These are phyloP conservation scores for Trametes hirsuta DNA, from an alignment of 1,284 basidiomycete genomes.

Conservation along the genomic window DNA sequence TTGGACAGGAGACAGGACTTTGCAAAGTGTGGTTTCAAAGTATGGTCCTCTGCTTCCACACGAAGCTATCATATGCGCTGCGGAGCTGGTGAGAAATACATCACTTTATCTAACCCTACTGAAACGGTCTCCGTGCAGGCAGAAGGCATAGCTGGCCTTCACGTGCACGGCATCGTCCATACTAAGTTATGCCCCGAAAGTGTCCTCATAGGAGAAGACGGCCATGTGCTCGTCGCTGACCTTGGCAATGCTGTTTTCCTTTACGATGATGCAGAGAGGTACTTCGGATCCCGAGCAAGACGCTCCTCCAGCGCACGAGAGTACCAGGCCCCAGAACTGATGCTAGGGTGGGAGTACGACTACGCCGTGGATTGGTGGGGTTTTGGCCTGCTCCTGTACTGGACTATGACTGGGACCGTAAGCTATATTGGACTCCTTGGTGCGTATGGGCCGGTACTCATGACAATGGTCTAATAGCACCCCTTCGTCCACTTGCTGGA, in stretches of 20 bases:
- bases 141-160: slow-evolving; percentile 27
- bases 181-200: slow-evolving; percentile 62
- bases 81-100: slow-evolving; percentile 28
- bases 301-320: slow-evolving; percentile 32
- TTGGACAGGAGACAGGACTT: slow-evolving; percentile 19
- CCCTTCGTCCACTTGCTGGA: slow-evolving; percentile 35
- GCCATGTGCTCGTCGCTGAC: slow-evolving; percentile 59
- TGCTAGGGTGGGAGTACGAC: slow-evolving; percentile 73
- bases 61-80: slow-evolving; percentile 25
- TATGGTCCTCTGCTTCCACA: slow-evolving; percentile 23
- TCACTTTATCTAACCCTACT: neutral
- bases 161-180: slow-evolving; percentile 33
- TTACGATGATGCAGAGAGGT: slow-evolving; percentile 33
- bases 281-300: neutral
- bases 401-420: slow-evolving; percentile 65
- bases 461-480: slow-evolving; percentile 34
- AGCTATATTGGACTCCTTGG: slow-evolving; percentile 24
- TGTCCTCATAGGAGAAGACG: slow-evolving; percentile 63
- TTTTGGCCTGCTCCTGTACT: slow-evolving; percentile 76
- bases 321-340: slow-evolving; percentile 74
- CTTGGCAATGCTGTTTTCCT: slow-evolving; percentile 41
- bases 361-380: slow-evolving; percentile 85
- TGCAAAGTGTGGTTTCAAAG: slow-evolving; percentile 18
- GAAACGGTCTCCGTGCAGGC: slow-evolving; percentile 14
- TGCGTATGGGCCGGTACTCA: neutral